Evolutionary conservation across 257 asterid genomes (phyloP), one percentile per base, ranked within the genome.

Genomic region (Nicotiana tabacum): DNA sequence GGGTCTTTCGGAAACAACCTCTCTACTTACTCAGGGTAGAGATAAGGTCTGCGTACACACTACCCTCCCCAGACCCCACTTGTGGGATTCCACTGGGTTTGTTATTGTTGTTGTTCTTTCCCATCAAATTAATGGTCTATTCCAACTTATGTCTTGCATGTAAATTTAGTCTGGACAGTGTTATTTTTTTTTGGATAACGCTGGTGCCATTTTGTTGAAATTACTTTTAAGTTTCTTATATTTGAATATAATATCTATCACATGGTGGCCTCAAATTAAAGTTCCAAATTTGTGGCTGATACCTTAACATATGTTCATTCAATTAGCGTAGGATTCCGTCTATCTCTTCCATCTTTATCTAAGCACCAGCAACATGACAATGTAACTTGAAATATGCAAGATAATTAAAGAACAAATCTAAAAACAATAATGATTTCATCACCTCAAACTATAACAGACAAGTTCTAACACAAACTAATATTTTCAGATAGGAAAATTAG

Each of bases 311-410:
- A 5, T 35, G 39, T 5, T 70, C 24, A 29, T 70, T 70, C 35
- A 70, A 21, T 11, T 70, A 70, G 58, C 58, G 58, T 21, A 70
- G 58, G 78, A 70, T 43, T 27, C 32, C 77, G 39, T 35, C 35
- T 8, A 70, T 24, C 78, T 70, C 78, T 70, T 43, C 35, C 78
- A 43, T 70, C 78, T n/a, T 70, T 70, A 70, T 57, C n/a, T 43
- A 43, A 39, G 69, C 69, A 65, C 37, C 69, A 12, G 4, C 6
- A 65, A 65, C 27, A 65, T 27, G 39, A 65, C 39, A 65, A 65
- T 11, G 39, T 13, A 65, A 12, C 39, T 64, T 64, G 39, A 12
- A 65, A 65, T 65, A 29, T 12, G 69, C 12, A 27, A 12, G 39
- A 65, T 18, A 65, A 29, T 13, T 29, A 5, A 27, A 29, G 69